Evolutionary conservation across 1,284 basidiomycete genomes (phyloP).

Genomic region (Ceraceosorus guamensis): DNA sequence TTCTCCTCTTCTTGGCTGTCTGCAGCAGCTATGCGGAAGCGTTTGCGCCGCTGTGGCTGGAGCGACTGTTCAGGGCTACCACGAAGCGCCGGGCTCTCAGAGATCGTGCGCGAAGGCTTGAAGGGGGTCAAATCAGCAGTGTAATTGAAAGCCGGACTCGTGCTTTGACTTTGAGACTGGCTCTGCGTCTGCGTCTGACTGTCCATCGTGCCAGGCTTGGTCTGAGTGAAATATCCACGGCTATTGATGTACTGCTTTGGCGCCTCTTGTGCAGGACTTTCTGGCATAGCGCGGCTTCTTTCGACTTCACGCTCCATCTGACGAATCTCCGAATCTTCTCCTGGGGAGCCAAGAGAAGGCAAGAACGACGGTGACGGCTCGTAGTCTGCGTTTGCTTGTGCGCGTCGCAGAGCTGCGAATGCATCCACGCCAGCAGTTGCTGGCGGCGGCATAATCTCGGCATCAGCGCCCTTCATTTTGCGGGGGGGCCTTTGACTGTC

Average conservation of each 20-base stretch:
- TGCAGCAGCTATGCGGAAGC: constrained; percentile 6
- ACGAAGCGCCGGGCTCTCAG: background rate
- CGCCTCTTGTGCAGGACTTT: constrained; percentile 19
- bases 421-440: constrained; percentile 25
- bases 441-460: constrained; percentile 31
- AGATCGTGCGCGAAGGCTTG: background rate
- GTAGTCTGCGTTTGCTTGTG: constrained; percentile 25
- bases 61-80: background rate
- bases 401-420: constrained; percentile 36
- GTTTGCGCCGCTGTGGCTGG: background rate
- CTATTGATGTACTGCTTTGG: constrained; percentile 31
- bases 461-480: too few relatives aligned
- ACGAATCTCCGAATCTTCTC: background rate
- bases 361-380: constrained; percentile 12
- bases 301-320: background rate
- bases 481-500: background rate
- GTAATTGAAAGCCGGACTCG: background rate
- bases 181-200: constrained; percentile 7
- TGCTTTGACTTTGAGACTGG: background rate
- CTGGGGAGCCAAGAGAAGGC: background rate
- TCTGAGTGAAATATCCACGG: constrained; percentile 44
- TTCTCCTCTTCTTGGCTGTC: background rate
- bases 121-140: background rate
- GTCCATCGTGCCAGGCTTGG: constrained; percentile 17
- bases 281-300: background rate